Base-by-base conservation (phyloP, 495 filamentous ascomycete species). In the Patellaria atrata region DNA sequence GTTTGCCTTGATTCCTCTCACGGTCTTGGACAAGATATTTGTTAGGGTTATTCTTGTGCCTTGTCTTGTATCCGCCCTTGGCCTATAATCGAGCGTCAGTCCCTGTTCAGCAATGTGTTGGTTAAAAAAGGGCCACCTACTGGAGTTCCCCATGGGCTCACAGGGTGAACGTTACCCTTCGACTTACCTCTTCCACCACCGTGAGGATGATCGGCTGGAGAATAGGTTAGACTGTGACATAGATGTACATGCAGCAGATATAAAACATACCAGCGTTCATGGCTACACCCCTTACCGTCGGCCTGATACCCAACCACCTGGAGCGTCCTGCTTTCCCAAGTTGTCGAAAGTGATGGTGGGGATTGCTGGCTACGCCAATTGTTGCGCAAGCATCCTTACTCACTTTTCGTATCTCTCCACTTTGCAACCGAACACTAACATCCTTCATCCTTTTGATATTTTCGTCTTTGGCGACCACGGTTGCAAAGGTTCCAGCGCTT, bases 121-220 rank as follows among this genome's bases (percentile, higher is more conserved):
- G 6, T 17, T 6, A 12, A 25, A n/a, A 35, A 23, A 23, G 52
- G 28, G 22, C 8, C 22, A 71, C 82, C 57, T 79, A 93, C 85
- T 60, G 83, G 84, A 53, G 72, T 75, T 49, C 91, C 91, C 89
- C 89, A 97, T 40, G 85, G 85, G 63, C 82, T 92, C 54, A 84
- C 81, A 27, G 91, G 86, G 54, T 89, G 64, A 37, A 81, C 70
- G 57, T 96, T 96, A 68, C 89, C 86, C 79, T 97, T 96, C 16
- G 83, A 92, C 64, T 97, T 97, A 55, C 89, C 89, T 64, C 91
- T 70, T 54, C 89, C 89, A 77, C 89, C 89, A 70, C 89, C 89
- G 60, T 97, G 89, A 47, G 89, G 86, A 71, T 97, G 89, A 46
- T 97, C 91, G 41, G 63, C 71, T 73, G 39, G 28, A 43, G 11